A percentile compares a stretch with the other conserved stretches of the same genome.
phyloP scores from a whole-genome alignment of 2,329 filamentous ascomycete genomes.

The Zalaria obscura region DNA sequence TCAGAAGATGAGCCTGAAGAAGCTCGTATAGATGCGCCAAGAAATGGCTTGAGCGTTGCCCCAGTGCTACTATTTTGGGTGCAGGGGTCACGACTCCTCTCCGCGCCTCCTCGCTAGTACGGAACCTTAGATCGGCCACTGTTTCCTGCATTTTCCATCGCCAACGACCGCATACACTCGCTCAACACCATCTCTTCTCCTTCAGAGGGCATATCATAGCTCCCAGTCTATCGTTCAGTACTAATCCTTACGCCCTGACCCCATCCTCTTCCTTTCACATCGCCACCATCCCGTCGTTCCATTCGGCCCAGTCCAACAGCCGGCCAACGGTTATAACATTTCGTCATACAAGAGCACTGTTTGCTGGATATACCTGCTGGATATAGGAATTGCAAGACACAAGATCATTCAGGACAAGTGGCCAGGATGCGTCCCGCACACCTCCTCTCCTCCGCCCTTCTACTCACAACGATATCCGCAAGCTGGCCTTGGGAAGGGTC shows the following conservation, averaged over 20 bases:
- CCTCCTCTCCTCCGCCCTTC: slow-evolving; percentile 15
- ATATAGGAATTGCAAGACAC: neutral
- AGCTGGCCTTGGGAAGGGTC: slow-evolving; percentile 15
- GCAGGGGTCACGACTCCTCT: no score
- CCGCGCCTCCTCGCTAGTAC: no score
- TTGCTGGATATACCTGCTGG: no score
- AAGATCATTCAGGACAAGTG: neutral
- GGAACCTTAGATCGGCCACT: neutral
- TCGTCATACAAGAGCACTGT: neutral
- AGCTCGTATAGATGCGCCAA: no score
- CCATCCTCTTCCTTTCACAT: neutral
- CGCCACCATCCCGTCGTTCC: neutral
- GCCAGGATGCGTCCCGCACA: slow-evolving; percentile 19
- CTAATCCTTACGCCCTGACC: neutral
- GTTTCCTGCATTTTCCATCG: neutral
- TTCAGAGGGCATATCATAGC: neutral
- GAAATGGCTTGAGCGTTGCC: no score
- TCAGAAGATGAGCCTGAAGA: no score
- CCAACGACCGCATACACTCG: neutral
- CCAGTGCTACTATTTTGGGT: no score
- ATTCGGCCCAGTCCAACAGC: neutral
- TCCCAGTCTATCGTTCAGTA: no score
- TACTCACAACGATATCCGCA: slow-evolving; percentile 16
- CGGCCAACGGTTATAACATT: neutral
- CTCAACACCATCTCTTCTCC: neutral